These are phyloP conservation scores for Corynespora cassiicola DNA, from an alignment of 2,329 filamentous ascomycete species.

Conservation along the genomic window DNA sequence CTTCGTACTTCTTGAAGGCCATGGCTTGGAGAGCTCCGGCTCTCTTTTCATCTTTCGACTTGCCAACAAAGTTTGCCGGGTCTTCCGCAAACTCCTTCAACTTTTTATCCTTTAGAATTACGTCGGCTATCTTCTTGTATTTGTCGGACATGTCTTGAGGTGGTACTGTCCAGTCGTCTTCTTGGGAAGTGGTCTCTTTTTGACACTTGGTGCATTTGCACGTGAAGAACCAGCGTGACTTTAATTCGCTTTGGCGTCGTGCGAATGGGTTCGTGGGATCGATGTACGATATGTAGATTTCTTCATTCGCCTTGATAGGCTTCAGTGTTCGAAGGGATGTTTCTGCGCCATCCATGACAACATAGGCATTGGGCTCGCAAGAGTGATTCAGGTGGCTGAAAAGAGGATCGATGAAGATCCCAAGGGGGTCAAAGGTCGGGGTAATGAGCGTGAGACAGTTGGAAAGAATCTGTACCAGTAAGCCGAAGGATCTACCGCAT, in stretches of 20 bases:
- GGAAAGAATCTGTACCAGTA: conserved; percentile 54
- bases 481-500: neutral
- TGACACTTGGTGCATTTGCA: conserved; percentile 63
- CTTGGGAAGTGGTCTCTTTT: conserved; percentile 37
- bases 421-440: conserved; percentile 63
- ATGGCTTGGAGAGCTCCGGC: conserved; percentile 34
- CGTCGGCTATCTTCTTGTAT: conserved; percentile 28
- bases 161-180: conserved; percentile 50
- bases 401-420: conserved; percentile 64
- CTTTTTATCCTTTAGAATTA: conserved; percentile 18
- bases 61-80: conserved; percentile 32
- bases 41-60: conserved; percentile 28
- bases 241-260: conserved; percentile 60
- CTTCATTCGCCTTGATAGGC: conserved; percentile 60
- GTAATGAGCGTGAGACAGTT: conserved; percentile 66
- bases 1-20: conserved; percentile 31
- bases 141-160: conserved; percentile 32
- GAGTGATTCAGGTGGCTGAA: conserved; percentile 66
- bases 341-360: conserved; percentile 62
- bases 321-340: conserved; percentile 59
- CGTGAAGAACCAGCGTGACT: conserved; percentile 63
- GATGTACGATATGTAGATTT: conserved; percentile 68
- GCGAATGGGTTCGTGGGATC: conserved; percentile 61
- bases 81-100: conserved; percentile 20
- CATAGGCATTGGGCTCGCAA: conserved; percentile 65